Percentiles rank a stretch among this genome's conserved stretches.
Conservation (phyloP, 805 yeast genomes). For the Lachancea sp. region DNA sequence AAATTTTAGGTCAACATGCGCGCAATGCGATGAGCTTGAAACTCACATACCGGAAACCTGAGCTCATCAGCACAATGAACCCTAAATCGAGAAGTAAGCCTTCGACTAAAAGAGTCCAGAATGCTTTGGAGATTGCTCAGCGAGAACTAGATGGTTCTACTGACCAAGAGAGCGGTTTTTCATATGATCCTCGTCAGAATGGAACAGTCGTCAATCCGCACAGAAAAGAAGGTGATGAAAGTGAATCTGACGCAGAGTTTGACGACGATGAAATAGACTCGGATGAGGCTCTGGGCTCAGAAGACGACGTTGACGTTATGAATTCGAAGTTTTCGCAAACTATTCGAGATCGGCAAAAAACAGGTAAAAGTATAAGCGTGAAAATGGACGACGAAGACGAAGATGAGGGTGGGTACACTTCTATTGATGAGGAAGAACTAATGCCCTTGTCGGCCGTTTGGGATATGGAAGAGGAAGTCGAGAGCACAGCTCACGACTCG, state of each 20-base stretch:
- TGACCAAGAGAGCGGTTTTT: constrained; percentile 27
- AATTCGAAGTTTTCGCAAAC: constrained; percentile 65
- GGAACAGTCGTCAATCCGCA: constrained; percentile 37
- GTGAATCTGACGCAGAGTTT: constrained; percentile 30
- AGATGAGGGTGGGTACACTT: constrained; percentile 59
- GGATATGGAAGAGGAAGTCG: constrained; percentile 63
- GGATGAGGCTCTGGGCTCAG: constrained; percentile 85
- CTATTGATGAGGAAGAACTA: constrained; percentile 71
- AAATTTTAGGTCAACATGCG: constrained; percentile 13
- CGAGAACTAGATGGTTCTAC: constrained; percentile 34
- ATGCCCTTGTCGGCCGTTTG: constrained; percentile 80
- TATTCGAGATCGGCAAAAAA: constrained; percentile 46
- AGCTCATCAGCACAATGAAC: constrained; percentile 20
- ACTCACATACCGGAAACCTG: neutral
- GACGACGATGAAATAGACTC: constrained; percentile 71
- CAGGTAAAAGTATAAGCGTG: neutral
- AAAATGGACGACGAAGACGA: constrained; percentile 32
- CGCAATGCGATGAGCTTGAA: constrained; percentile 10
- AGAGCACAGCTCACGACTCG: constrained; percentile 15
- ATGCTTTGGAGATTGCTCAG: constrained; percentile 47
- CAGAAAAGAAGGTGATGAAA: constrained; percentile 26
- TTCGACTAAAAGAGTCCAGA: constrained; percentile 36
- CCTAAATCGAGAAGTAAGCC: constrained; percentile 26
- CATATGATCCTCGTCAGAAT: constrained; percentile 21
- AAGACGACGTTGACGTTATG: constrained; percentile 58